phyloP scores from a whole-genome alignment of 176 grass and related monocot genomes.

The Bothriochloa decipiens region DNA sequence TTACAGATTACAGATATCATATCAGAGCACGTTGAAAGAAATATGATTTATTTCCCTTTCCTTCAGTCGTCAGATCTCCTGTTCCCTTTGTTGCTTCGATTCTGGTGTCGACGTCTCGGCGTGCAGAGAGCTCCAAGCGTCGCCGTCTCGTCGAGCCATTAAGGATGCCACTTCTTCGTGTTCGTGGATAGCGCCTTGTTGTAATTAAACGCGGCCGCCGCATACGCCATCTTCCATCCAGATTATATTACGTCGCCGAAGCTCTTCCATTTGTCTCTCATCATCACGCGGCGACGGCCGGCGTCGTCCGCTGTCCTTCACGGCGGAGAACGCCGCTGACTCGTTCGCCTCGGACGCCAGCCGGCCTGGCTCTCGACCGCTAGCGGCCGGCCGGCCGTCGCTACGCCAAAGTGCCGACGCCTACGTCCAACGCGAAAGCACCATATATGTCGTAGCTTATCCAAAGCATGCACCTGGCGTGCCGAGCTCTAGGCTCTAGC shows the following conservation, averaged over 20 bases:
- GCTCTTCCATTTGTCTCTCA: constrained; percentile 49
- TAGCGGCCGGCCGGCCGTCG: constrained; percentile 25
- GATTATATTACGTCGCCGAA: not conserved
- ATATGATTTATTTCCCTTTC: not conserved
- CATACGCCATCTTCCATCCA: not conserved
- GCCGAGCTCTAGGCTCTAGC: not conserved
- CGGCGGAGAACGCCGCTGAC: constrained; percentile 18
- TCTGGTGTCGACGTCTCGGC: not conserved
- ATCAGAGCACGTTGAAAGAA: not conserved
- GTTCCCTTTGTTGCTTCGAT: not conserved
- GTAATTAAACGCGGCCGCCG: not conserved
- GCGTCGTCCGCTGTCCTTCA: constrained; percentile 29
- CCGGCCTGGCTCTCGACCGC: not conserved
- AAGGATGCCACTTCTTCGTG: not conserved
- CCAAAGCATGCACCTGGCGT: not conserved
- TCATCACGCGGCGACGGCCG: not conserved
- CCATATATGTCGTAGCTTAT: not conserved
- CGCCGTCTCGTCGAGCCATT: not conserved
- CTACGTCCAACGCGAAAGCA: not conserved
- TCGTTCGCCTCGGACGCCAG: constrained; percentile 8
- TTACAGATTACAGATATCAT: too few species aligned
- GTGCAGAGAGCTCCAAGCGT: constrained; percentile 8
- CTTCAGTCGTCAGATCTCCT: not conserved
- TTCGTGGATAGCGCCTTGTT: not conserved
- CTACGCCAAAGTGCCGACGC: constrained; percentile 11